Conservation (phyloP, 768 basidiomycete genomes). For the Mycena kentingensis region DNA sequence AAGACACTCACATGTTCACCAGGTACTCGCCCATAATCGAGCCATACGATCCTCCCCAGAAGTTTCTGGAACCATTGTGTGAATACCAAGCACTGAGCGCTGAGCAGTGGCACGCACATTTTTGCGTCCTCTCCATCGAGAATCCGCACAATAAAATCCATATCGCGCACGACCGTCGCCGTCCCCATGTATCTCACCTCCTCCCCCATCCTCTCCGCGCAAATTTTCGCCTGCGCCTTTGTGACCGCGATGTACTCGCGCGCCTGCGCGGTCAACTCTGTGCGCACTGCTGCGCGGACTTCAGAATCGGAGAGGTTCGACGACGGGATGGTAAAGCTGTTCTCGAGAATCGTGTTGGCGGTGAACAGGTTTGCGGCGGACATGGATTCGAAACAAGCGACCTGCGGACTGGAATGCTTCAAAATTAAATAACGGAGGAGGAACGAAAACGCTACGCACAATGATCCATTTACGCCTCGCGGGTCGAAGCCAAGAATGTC, state of each 20-base stretch:
- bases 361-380: conserved; percentile 15
- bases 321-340: conserved; percentile 25
- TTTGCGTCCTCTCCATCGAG: conserved; percentile 25
- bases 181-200: conserved; percentile 29
- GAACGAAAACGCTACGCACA: conserved; percentile 3
- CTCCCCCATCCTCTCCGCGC: conserved; percentile 25
- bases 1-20: no score
- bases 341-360: conserved; percentile 27
- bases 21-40: conserved; percentile 29
- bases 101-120: conserved; percentile 19
- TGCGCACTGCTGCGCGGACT: conserved; percentile 2
- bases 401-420: conserved; percentile 16
- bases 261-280: conserved; percentile 20
- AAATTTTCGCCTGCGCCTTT: conserved; percentile 24
- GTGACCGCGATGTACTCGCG: conserved; percentile 24
- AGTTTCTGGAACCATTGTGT: conserved; percentile 19
- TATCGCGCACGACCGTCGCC: conserved; percentile 28
- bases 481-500: conserved; percentile 35
- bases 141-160: conserved; percentile 24
- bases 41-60: conserved; percentile 29
- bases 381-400: conserved; percentile 19
- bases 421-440: background rate
- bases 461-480: conserved; percentile 27
- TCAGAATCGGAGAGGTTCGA: conserved; percentile 15
- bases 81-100: background rate